A percentile compares a stretch with the other conserved stretches of the same genome.
Evolutionary conservation across 2,329 filamentous ascomycete species (phyloP).

Genomic region (Epicoccum sorghinum): DNA sequence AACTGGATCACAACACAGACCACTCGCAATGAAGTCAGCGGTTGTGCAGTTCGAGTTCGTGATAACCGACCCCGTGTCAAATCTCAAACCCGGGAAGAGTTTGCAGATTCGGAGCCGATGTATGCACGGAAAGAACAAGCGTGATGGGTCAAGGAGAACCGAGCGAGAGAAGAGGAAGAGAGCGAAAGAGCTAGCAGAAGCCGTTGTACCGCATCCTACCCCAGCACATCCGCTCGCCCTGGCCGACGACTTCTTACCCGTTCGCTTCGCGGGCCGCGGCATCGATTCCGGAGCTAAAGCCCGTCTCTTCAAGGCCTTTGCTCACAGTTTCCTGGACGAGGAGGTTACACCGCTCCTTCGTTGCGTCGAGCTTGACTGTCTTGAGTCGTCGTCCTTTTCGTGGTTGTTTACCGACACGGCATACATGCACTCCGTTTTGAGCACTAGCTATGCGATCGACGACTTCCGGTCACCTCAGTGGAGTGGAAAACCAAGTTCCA

Average conservation of each 20-base stretch:
- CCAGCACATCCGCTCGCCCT: background rate
- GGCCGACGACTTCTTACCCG: slow-evolving; percentile 2
- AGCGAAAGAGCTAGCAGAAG: background rate
- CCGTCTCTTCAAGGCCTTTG: slow-evolving; percentile 14
- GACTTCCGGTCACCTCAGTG: slow-evolving; percentile 12
- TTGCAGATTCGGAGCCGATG: slow-evolving; percentile 23
- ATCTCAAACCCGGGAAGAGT: slow-evolving; percentile 17
- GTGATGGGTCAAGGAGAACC: slow-evolving; percentile 19
- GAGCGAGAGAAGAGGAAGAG: slow-evolving; percentile 9
- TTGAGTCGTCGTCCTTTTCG: slow-evolving; percentile 11
- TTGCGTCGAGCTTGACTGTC: slow-evolving; percentile 15
- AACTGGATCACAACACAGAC: background rate
- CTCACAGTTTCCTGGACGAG: slow-evolving; percentile 9
- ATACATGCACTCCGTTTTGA: slow-evolving; percentile 20
- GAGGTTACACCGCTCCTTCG: slow-evolving; percentile 15
- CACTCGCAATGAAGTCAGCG: background rate
- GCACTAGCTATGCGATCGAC: slow-evolving; percentile 14
- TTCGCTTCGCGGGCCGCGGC: slow-evolving; percentile 7
- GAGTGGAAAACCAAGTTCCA: slow-evolving; percentile 10
- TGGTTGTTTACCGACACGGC: slow-evolving; percentile 15
- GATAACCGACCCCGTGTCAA: slow-evolving; percentile 1
- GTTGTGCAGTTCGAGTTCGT: slow-evolving; percentile 18
- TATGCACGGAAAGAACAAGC: slow-evolving; percentile 29
- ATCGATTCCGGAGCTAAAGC: slow-evolving; percentile 9
- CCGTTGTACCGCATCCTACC: background rate